These are phyloP conservation scores for Podaxis sp. DNA, from an alignment of 768 basidiomycete species.

Conservation along the genomic window DNA sequence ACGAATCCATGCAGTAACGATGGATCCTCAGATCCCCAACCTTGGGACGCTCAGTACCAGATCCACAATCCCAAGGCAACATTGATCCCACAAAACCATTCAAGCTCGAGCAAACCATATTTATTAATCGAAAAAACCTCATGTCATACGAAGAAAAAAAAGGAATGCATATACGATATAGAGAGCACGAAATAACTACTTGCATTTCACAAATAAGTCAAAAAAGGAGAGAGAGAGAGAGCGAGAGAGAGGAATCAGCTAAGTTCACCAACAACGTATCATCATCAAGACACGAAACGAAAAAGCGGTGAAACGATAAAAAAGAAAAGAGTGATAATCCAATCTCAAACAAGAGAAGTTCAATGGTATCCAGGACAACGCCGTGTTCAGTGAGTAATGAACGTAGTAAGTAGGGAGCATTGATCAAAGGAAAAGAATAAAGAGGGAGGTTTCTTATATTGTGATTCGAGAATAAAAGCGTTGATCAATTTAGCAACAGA, in stretches of 20 bases:
- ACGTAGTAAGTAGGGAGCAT: not conserved
- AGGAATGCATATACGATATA: not conserved
- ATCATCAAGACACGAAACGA: not conserved
- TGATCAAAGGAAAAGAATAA: not conserved
- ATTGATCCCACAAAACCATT: not conserved
- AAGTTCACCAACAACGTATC: not conserved
- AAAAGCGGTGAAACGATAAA: not conserved
- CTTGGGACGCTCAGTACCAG: no score
- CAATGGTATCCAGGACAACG: conserved; percentile 10
- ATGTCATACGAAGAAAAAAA: not conserved
- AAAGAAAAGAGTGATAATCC: conserved; percentile 6
- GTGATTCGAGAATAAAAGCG: not conserved
- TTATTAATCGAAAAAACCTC: not conserved
- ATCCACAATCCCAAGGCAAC: no score
- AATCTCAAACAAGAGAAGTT: not conserved
- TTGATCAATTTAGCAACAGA: not conserved
- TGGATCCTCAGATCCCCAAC: no score
- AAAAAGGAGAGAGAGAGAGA: not conserved
- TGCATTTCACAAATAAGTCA: not conserved
- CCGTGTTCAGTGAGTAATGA: conserved; percentile 13
- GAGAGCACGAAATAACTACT: not conserved
- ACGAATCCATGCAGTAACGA: no score
- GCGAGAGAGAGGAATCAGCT: not conserved
- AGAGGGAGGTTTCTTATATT: conserved; percentile 4
- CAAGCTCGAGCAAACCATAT: not conserved